A percentile compares a stretch with the other conserved stretches of the same genome.
These are phyloP conservation scores for Pestalotiopsis sp. DNA, from an alignment of 2,329 filamentous ascomycete genomes.

Conservation along the genomic window DNA sequence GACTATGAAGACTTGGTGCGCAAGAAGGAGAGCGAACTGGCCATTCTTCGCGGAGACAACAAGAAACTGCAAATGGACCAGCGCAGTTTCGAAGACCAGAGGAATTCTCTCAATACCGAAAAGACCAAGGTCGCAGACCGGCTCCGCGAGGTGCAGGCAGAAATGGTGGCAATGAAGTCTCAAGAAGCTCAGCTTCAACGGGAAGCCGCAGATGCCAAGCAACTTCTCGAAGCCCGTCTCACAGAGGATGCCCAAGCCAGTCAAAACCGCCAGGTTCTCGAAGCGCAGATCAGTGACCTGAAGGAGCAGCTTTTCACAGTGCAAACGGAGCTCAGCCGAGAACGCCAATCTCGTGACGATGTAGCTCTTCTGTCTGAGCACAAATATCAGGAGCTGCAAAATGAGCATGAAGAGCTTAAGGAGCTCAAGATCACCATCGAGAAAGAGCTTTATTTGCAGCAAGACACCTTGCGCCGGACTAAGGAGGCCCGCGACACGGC, in stretches of 20 bases:
- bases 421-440: conserved; percentile 97
- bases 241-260: conserved; percentile 86
- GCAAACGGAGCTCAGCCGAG: conserved; percentile 86
- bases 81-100: conserved; percentile 78
- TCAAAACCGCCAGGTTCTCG: conserved; percentile 79
- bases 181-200: conserved; percentile 84
- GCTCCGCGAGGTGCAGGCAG: conserved; percentile 83
- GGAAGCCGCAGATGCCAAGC: conserved; percentile 87
- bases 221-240: conserved; percentile 82
- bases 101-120: conserved; percentile 68
- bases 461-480: conserved; percentile 85
- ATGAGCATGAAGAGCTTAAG: conserved; percentile 84
- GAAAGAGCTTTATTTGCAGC: conserved; percentile 95
- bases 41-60: conserved; percentile 81
- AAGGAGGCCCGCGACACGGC: conserved; percentile 79
- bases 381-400: conserved; percentile 78
- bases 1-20: conserved; percentile 94
- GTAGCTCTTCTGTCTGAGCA: conserved; percentile 89
- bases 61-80: conserved; percentile 83
- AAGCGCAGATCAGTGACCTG: conserved; percentile 84
- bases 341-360: conserved; percentile 91
- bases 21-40: conserved; percentile 91
- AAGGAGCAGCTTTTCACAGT: conserved; percentile 84
- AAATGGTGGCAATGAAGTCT: conserved; percentile 83
- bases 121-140: conserved; percentile 78